Evolutionary conservation across 1,284 basidiomycete genomes (phyloP), one percentile per base, ranked within the genome.

Genomic region (Ustilago shanxiensis): DNA sequence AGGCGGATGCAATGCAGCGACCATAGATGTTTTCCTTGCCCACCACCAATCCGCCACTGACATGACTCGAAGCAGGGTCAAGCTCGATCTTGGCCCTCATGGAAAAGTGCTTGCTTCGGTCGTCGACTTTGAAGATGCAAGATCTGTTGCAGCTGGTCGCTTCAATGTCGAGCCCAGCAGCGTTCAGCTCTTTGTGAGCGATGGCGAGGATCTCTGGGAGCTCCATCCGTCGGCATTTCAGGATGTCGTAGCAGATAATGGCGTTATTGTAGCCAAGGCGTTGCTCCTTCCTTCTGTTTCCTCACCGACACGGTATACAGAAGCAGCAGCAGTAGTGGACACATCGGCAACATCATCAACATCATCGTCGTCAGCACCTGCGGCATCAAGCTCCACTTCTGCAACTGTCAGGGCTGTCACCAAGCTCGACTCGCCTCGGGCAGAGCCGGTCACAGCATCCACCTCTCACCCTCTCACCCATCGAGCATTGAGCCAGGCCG

Each of bases 61-160:
- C 7, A 57, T 57, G 55, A 44, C 50, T n/a, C 67, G 64, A 20
- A 61, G 55, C 47, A 59, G 73, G 59, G 55, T 76, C 58, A 76
- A 76, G 69, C 73, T 72, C 51, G 73, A 76, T 35, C 63, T 71
- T 49, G 73, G 68, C 47, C 52, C 60, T 31, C 64, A 72, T 31
- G 73, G 73, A 51, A 76, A 76, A 57, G 68, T 76, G 1, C 60
- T 76, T 2, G 73, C 65, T 31, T 76, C 73, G 26, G 73, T 72
- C 9, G 18, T 49, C 52, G 61, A 57, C 44, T 71, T 58, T 33
- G 61, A 76, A 39, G 72, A 75, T 56, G 64, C 65, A 22, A 61
- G 63, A 22, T n/a, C 31, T 3, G 67, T 76, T 7, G 69, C 73
- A 35, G 68, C 68, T n/a, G 45, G 60, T 26, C 65, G 73, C 26